Evolutionary conservation across 2,329 filamentous ascomycete genomes (phyloP), one percentile per base, ranked within the genome.

Genomic region (Penicillium sp.): DNA sequence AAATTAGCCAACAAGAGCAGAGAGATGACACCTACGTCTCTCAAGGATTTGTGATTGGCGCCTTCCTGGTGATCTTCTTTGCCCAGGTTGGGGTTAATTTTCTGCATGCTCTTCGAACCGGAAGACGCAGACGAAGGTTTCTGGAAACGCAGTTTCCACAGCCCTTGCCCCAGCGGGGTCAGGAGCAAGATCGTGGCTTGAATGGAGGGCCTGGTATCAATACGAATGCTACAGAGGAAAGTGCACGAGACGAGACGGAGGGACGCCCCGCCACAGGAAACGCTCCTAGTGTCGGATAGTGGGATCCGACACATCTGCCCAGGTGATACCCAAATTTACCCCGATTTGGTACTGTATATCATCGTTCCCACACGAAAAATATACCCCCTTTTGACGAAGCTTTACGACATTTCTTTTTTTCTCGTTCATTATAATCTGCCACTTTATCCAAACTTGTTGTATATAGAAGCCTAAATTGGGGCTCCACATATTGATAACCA

Each of bases 21-120:
- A 51, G 57, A 2, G 42, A 62, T 1, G 62, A 65, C 34, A 63
- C 66, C 1, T 68, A 70, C 47, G 49, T 74, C 38, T 61, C 71
- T 18, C 71, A 72, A 37, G 71, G 69, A 10, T 46, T 73, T 22
- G 67, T 74, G 2, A 51, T 73, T 38, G 70, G 67, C 7, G 61
- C 68, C 3, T 71, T 74, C 20, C 45, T 72, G 11, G 62, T 63
- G 4, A 63, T 72, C 10, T 70, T 74, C 26, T 50, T 67, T 24
- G 64, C 62, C 3, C 72, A 72, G 44, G 57, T 73, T 37, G 68
- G 62, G 18, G 55, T 65, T 48, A 71, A 72, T 35, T 59, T 67
- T 14, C 29, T 68, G 31, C 69, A 71, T 24, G 61, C 64, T 18
- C n/a, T 67, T 53, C 63, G 70, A 39, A 55, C 46, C 6, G 61